Evolutionary conservation across 306 rosid species (phyloP), one percentile per base, ranked within the genome.

Genomic region (Pyrus betulifolia): DNA sequence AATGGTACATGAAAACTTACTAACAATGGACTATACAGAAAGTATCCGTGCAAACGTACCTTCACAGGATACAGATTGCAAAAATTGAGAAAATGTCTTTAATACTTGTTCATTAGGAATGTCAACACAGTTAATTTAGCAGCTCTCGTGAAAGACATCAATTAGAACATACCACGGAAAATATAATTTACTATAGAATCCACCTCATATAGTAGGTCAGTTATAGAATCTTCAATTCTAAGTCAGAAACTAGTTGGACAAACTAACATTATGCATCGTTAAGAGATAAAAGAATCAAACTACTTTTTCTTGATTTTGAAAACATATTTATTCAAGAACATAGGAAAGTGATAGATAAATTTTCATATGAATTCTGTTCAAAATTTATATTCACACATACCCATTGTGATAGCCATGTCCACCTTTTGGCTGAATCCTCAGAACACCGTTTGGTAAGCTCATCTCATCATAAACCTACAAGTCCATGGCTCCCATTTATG

Each of bases 321-420:
- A 38, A 72, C 17, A 54, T 7, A 5, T 74, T 58, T 58, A 4
- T 58, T n/a, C n/a, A 45, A 69, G 27, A 69, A 57, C 12, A 23
- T 22, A 46, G 6, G 3, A 31, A 45, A 57, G 57, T 23, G 60
- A 67, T 21, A 12, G 2, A 23, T 17, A 49, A 3, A 51, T 59
- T 42, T 6, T 44, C 35, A 23, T 15, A 38, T 35, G 63, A 49
- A 78, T 66, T 61, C 57, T 17, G 44, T 74, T 45, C 12, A 83
- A 19, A 62, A 25, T 62, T 61, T 61, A 74, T 80, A 62, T 80
- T 31, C 67, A 74, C 74, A 77, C 82, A 83, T 86, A 95, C 98
- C 98, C 98, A 49, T 90, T 95, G 86, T 95, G 98, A 86, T 92
- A 86, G 35, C 98, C 98, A 83, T 95, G 98, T 75, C 98, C 97